Evolutionary conservation across 495 filamentous ascomycete genomes (phyloP).

Genomic region (Penicillium lividum): DNA sequence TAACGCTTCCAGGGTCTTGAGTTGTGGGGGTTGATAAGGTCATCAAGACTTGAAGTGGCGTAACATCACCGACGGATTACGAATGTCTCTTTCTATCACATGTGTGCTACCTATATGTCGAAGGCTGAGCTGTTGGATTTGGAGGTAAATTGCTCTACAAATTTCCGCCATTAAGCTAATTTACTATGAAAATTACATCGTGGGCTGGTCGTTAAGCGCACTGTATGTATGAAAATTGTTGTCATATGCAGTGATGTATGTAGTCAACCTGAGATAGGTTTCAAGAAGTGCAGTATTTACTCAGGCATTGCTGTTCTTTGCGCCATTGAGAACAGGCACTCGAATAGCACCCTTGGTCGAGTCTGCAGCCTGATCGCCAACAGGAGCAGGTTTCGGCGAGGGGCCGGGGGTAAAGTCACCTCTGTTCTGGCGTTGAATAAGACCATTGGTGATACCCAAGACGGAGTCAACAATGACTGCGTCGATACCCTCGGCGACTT

Average conservation of each 20-base stretch:
- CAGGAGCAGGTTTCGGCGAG: conserved; percentile 25
- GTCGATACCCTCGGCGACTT: conserved; percentile 94
- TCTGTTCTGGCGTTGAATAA: conserved; percentile 51
- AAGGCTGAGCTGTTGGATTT: too few species aligned
- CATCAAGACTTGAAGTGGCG: not conserved
- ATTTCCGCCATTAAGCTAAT: too few species aligned
- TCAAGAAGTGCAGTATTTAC: too few species aligned
- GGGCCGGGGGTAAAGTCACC: conserved; percentile 31
- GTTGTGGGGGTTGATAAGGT: not conserved
- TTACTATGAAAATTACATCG: too few species aligned
- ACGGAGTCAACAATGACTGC: conserved; percentile 96
- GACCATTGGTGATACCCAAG: conserved; percentile 73
- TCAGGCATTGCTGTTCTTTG: conserved; percentile 20
- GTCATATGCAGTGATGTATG: too few species aligned
- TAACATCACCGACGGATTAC: not conserved
- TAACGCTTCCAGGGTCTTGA: not conserved
- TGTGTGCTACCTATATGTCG: too few species aligned
- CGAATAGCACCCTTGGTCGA: conserved; percentile 25
- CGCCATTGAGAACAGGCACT: conserved; percentile 34
- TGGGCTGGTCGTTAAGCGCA: too few species aligned
- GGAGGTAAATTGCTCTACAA: too few species aligned
- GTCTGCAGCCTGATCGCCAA: conserved; percentile 17
- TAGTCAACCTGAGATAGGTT: too few species aligned
- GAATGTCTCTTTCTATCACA: not conserved
- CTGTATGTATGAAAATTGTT: too few species aligned